Base-by-base conservation (phyloP, 2,329 filamentous ascomycete species). In the Sarocladium oryzae region DNA sequence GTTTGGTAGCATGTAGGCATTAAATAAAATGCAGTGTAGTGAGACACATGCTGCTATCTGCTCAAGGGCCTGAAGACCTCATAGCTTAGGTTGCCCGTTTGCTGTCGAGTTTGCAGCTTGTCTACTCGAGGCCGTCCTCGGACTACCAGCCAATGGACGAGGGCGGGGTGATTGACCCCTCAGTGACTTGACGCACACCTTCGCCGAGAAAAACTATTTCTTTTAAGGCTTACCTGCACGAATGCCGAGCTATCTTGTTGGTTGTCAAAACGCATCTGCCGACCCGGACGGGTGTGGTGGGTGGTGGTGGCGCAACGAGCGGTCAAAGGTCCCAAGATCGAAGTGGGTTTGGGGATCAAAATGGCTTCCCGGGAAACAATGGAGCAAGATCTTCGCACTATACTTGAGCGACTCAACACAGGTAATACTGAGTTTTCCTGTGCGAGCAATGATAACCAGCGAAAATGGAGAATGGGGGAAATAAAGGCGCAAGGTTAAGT, bases 221-320 rank as follows among this genome's bases (percentile, higher is more conserved):
- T 9, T 15, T 15, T 26, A 26, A 43, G 40, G 13, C 40, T 28
- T 4, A 26, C 16, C 9, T 26, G 40, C 40, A 43, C n/a, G 23
- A 43, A 26, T 43, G 40, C 40, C 40, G 40, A 40, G 8, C 40
- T 43, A 43, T 28, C 21, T 40, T 43, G 40, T 43, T 43, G 40
- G 40, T 23, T 43, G 40, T 28, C 40, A 43, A 43, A 43, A 7
- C 23, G 13, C 40, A 43, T 43, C 40, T 43, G 40, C 40, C 40
- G 40, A 40, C 4, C 4, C 9, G 40, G 20, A n/a, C 23, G 40
- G 40, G 40, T 43, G 23, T 28, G 23, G 40, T 43, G 40, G 40
- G 40, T 16, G 23, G n/a, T n/a, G 20, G 40, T 43, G 40, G 40
- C 40, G 40, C 23, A 24, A 43, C 23, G 26, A 43, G 40, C 40